Evolutionary conservation across 192 early-diverging fungal species (phyloP).

Genomic region (Borealophlyctis nickersoniae): DNA sequence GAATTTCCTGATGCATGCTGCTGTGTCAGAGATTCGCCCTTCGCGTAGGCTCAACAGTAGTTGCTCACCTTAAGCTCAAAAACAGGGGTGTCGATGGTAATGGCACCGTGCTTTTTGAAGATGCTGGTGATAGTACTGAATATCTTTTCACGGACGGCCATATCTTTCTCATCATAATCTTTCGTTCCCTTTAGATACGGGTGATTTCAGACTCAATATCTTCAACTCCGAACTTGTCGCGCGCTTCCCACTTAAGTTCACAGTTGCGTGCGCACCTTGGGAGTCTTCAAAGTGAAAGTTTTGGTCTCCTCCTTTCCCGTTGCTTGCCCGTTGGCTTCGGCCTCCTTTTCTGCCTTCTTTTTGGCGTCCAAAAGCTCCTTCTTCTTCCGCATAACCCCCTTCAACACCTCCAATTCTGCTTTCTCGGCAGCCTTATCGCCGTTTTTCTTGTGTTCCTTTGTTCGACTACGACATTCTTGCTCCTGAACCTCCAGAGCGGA

Average conservation of each 20-base stretch:
- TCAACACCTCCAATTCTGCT: constrained; percentile 14
- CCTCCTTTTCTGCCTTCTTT: constrained; percentile 10
- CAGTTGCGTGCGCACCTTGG: constrained; percentile 18
- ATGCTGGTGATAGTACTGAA: constrained; percentile 81
- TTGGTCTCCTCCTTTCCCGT: constrained; percentile 10
- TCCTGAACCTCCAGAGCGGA: constrained; percentile 7
- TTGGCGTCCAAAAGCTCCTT: constrained; percentile 20
- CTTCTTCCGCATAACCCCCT: constrained; percentile 18
- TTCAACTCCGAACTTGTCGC: no score
- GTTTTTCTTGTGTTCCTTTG: constrained; percentile 26
- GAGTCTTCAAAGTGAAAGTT: constrained; percentile 27
- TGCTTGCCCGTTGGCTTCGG: no score
- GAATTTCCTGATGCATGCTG: constrained; percentile 66
- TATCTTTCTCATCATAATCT: constrained; percentile 93
- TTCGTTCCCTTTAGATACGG: constrained; percentile 70
- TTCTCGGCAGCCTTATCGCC: constrained; percentile 15
- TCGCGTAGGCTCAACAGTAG: neutral
- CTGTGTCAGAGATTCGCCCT: neutral
- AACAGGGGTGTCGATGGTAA: constrained; percentile 98
- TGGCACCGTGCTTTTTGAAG: constrained; percentile 95
- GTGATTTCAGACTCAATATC: constrained; percentile 5
- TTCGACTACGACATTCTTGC: constrained; percentile 1
- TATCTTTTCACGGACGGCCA: constrained; percentile 93
- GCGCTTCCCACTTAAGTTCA: neutral
- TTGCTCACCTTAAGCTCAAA: constrained; percentile 76